Evolutionary conservation across 75 land plant species (phyloP), one percentile per base, ranked within the genome.

Genomic region (Ceratopteris richardii): DNA sequence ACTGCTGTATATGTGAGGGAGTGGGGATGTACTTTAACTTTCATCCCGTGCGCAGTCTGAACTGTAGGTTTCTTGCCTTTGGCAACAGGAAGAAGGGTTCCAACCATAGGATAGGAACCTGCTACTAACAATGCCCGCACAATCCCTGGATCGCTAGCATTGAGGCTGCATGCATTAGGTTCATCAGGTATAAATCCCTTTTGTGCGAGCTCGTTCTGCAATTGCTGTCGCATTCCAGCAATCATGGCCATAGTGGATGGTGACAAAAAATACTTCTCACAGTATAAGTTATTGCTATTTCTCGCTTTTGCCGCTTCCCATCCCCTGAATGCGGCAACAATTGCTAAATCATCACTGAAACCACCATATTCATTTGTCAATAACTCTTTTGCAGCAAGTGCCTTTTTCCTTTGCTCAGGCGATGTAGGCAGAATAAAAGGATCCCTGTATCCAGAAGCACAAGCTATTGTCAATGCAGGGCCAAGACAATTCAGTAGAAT

Each of bases 71-170:
- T 74, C 58, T 57, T 65, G 28, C 67, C 63, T 61, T 55, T 66
- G 46, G 67, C 63, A 12, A 41, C 19, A 26, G 68, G 83, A 40
- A 91, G 88, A 59, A 94, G 48, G 26, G 56, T 79, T 30, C 88
- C 98, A 14, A 94, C 98, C 88, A 77, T 83, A 1, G 98, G 98
- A 72, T 94, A 94, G 54, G 78, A 47, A 51, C 90, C 87, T 29
- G 98, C 81, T 26, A 95, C 62, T 41, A 94, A 54, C 54, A 94
- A 75, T 27, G 98, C 96, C 52, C 86, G 80, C 1, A 94, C 50
- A 66, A 94, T 90, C 40, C 98, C 98, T 23, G 87, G 83, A 72
- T 86, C 78, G 24, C 64, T 61, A 31, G 96, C 80, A 77, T 94
- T 94, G 25, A 83, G 23, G 59, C 81, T 94, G 71, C 83, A 94